Evolutionary conservation across 148 eudicot genomes (phyloP).

Genomic region (Rhododendron vialii): DNA sequence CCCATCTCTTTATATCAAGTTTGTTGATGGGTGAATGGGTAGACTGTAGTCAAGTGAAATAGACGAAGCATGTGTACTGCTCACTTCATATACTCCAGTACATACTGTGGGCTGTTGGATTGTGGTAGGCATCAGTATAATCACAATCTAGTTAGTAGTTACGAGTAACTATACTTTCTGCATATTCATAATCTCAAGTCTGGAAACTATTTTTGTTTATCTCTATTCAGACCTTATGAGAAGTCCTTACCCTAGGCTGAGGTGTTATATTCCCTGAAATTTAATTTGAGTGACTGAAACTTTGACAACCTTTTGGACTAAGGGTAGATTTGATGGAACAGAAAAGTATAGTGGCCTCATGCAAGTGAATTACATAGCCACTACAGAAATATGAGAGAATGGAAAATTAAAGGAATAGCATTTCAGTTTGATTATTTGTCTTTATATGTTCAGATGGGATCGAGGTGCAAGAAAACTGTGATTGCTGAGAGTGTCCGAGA

Average conservation of each 20-base stretch:
- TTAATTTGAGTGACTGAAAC: background rate
- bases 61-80: too few species aligned
- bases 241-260: background rate
- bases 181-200: background rate
- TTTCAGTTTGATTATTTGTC: background rate
- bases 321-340: background rate
- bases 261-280: background rate
- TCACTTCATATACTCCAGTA: too few species aligned
- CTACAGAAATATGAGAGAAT: background rate
- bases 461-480: constrained; percentile 78
- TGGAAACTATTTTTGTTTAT: background rate
- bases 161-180: background rate
- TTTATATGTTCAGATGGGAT: constrained; percentile 69
- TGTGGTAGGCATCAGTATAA: too few species aligned
- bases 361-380: background rate
- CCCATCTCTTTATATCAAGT: too few species aligned
- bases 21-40: too few species aligned
- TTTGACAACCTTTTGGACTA: background rate
- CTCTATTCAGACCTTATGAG: background rate
- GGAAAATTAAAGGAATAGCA: background rate
- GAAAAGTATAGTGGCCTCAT: background rate
- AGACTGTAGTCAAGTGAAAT: too few species aligned
- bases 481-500: constrained; percentile 92
- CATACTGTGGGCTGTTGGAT: too few species aligned
- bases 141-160: background rate